A percentile compares a stretch with the other conserved stretches of the same genome.
Conservation (phyloP, 2,329 filamentous ascomycete genomes). For the Diaporthe capsici region DNA sequence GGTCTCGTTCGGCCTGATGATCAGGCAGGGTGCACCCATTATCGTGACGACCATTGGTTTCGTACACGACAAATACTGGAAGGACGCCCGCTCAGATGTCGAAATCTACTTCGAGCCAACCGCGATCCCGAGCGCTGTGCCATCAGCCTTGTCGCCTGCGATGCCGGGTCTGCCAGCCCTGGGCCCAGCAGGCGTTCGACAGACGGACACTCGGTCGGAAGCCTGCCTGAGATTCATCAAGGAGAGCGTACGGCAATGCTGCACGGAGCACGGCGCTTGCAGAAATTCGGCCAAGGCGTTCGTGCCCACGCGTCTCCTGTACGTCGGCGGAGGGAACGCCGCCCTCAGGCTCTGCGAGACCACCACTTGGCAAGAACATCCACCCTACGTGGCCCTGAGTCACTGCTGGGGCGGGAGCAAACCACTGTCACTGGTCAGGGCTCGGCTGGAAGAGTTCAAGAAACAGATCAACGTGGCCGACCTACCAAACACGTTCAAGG, state of each 20-base stretch:
- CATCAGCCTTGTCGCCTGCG: neutral
- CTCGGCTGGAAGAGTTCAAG: slow-evolving; percentile 10
- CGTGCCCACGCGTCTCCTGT: slow-evolving; percentile 6
- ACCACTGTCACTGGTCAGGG: slow-evolving; percentile 1
- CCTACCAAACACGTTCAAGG: slow-evolving; percentile 20
- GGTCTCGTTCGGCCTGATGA: slow-evolving; percentile 11
- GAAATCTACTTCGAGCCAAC: neutral
- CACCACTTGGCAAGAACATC: slow-evolving; percentile 2
- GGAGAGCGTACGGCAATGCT: slow-evolving; percentile 5
- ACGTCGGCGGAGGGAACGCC: neutral
- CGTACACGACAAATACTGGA: slow-evolving; percentile 16
- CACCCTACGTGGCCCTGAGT: slow-evolving; percentile 9
- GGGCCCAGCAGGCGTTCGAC: neutral
- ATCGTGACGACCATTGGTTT: slow-evolving; percentile 5
- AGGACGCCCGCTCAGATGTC: slow-evolving; percentile 2
- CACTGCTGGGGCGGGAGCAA: slow-evolving; percentile 27
- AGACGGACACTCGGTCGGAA: neutral
- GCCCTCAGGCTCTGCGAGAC: slow-evolving; percentile 15
- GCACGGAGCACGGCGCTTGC: neutral
- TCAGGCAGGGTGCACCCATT: neutral
- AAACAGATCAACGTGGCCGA: neutral
- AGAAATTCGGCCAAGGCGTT: neutral
- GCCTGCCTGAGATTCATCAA: neutral
- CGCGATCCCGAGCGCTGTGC: neutral
- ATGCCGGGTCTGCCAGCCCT: neutral